Conservation (phyloP, 2,329 filamentous ascomycete species). For the Monosporascus ibericus region DNA sequence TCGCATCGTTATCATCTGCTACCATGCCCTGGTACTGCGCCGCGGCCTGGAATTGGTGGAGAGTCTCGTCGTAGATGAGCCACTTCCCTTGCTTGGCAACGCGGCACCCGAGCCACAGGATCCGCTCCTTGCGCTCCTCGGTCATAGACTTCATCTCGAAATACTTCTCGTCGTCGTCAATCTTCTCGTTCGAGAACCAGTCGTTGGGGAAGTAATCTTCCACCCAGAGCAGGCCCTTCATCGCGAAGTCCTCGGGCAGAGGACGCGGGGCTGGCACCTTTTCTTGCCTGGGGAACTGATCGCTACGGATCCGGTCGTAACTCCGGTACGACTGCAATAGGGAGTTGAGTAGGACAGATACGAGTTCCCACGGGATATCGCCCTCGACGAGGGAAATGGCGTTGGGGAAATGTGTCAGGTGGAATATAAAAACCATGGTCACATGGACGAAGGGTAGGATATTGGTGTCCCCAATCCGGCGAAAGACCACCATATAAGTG, state of each 20-base stretch:
- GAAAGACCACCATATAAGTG: conserved; percentile 35
- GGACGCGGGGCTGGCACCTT: conserved; percentile 42
- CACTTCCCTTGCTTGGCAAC: conserved; percentile 38
- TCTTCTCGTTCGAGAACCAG: conserved; percentile 53
- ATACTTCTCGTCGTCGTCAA: conserved; percentile 63
- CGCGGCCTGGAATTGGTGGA: conserved; percentile 33
- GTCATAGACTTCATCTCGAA: conserved; percentile 56
- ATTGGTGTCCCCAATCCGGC: conserved; percentile 49
- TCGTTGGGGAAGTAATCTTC: conserved; percentile 50
- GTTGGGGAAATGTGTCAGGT: conserved; percentile 33
- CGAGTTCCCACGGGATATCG: conserved; percentile 46
- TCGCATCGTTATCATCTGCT: conserved; percentile 21
- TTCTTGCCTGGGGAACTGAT: conserved; percentile 41
- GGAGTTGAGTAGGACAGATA: conserved; percentile 36
- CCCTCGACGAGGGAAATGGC: conserved; percentile 39
- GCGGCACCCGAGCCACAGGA: conserved; percentile 50
- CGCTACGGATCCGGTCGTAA: conserved; percentile 31
- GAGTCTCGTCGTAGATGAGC: conserved; percentile 36
- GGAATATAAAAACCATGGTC: conserved; percentile 51
- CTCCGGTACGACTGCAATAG: conserved; percentile 24
- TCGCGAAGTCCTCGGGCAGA: conserved; percentile 62
- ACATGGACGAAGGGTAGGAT: conserved; percentile 58
- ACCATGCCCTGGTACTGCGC: conserved; percentile 26
- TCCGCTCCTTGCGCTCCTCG: conserved; percentile 50
- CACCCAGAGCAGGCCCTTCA: conserved; percentile 57